These are phyloP conservation scores for Dictyostelium intermedium DNA, from an alignment of 78 protist genomes.

Conservation along the genomic window DNA sequence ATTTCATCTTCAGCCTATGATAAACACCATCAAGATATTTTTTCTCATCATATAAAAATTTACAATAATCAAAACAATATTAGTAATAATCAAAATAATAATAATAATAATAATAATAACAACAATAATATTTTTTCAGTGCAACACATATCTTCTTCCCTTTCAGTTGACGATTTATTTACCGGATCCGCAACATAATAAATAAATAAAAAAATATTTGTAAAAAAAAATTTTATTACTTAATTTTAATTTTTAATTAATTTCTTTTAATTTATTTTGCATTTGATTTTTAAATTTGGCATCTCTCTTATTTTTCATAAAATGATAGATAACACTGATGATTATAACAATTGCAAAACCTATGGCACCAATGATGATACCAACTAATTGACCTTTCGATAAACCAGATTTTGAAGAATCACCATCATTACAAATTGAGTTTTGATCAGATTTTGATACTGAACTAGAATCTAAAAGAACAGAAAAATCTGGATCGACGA, in stretches of 20 bases:
- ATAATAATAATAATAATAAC: too few species aligned
- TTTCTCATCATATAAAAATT: not conserved
- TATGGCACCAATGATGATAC: not conserved
- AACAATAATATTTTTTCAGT: not conserved
- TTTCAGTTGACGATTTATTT: not conserved
- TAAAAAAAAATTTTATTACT: not conserved
- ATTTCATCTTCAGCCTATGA: not conserved
- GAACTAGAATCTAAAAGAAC: not conserved
- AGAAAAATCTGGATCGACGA: not conserved
- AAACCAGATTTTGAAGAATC: not conserved
- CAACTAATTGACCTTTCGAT: not conserved
- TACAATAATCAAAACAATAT: not conserved
- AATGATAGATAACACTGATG: not conserved
- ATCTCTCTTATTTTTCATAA: not conserved
- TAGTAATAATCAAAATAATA: too few species aligned
- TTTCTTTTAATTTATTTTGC: not conserved
- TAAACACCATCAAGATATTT: not conserved
- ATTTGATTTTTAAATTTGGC: not conserved
- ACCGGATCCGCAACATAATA: not conserved
- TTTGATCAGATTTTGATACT: not conserved
- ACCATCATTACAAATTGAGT: not conserved
- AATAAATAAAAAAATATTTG: not conserved
- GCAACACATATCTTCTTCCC: not conserved
- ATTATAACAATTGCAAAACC: not conserved
- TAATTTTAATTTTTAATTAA: not conserved